These are phyloP conservation scores for Pelargonium fulgidum DNA, from an alignment of 441 rosid genomes.

Conservation along the genomic window DNA sequence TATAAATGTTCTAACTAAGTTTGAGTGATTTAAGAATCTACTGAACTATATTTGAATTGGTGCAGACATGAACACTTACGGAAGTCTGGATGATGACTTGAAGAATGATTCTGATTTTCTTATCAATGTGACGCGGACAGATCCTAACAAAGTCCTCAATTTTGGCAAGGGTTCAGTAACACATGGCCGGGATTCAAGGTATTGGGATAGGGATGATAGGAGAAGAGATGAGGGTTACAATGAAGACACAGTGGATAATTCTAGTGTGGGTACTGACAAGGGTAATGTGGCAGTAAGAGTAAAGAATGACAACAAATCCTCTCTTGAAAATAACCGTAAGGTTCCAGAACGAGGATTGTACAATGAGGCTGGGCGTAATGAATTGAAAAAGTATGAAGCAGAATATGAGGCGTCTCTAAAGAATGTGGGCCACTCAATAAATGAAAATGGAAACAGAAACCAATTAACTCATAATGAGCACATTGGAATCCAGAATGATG, in stretches of 20 bases:
- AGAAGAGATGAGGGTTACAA: slow-evolving; percentile 79
- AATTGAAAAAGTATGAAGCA: slow-evolving; percentile 65
- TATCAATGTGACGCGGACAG: slow-evolving; percentile 59
- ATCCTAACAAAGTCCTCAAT: slow-evolving; percentile 41
- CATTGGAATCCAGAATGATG: slow-evolving; percentile 27
- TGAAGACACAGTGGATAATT: slow-evolving; percentile 47
- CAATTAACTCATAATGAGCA: slow-evolving; percentile 25
- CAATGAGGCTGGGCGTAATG: slow-evolving; percentile 84
- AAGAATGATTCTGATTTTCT: slow-evolving; percentile 69
- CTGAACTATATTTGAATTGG: slow-evolving; percentile 6
- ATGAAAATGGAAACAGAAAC: slow-evolving; percentile 20
- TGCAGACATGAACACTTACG: slow-evolving; percentile 36
- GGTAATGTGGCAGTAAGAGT: slow-evolving; percentile 21
- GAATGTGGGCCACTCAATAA: slow-evolving; percentile 27
- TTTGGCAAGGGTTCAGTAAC: slow-evolving; percentile 63
- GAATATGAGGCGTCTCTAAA: slow-evolving; percentile 75
- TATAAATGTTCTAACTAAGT: neutral
- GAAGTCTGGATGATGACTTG: slow-evolving; percentile 31
- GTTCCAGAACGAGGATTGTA: slow-evolving; percentile 46
- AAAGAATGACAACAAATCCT: slow-evolving; percentile 24
- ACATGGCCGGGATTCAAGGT: slow-evolving; percentile 78
- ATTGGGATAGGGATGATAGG: slow-evolving; percentile 94
- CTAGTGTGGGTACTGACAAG: slow-evolving; percentile 19
- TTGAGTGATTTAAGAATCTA: slow-evolving; percentile 1
- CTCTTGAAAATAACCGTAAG: slow-evolving; percentile 19